Evolutionary conservation across 2,329 filamentous ascomycete genomes (phyloP), one percentile per base, ranked within the genome.

Genomic region (Teratosphaeria viscida): DNA sequence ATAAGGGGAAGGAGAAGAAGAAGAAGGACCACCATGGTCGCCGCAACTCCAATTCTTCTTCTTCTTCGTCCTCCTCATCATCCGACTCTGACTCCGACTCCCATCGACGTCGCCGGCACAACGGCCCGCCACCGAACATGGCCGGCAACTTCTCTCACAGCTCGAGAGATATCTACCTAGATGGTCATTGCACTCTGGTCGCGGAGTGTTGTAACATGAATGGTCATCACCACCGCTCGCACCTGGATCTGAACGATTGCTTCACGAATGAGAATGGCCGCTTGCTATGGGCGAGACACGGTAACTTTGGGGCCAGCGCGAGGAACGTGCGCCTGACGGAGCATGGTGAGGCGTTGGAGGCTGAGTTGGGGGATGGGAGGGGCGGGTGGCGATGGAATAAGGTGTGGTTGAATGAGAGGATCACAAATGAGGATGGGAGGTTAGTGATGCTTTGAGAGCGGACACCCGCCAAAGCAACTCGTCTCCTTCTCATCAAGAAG

Each of bases 91-190:
- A 49, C 19, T 68, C 63, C 23, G 57, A 58, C 52, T 60, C 62
- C 52, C 47, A 59, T 43, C 57, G 65, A 61, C 61, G 62, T 26
- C 23, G 59, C 19, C 56, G 59, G 54, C 57, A 59, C 37, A 60
- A 64, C 52, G 56, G 57, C n/a, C 49, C 43, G 16, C 59, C 34
- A 19, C 60, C 54, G 12, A 58, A 55, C 12, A 56, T 64, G 55
- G 66, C 63, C n/a, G 75, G 75, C n/a, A 77, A 75, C 63, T 77
- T 76, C 67, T 70, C 68, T 52, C 63, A 68, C 2, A 71, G 67
- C 6, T 67, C 69, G 1, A 63, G 61, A 4, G 70, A 69, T 43
- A 71, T 76, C 34, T 67, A 67, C 14, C 63, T 76, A 7, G 74
- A 75, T 55, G 64, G 68, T 14, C 63, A 68, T 53, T 69, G 68